phyloP scores from a whole-genome alignment of 352 stramenopile genomes.

The Phytophthora macrochlamydospora region DNA sequence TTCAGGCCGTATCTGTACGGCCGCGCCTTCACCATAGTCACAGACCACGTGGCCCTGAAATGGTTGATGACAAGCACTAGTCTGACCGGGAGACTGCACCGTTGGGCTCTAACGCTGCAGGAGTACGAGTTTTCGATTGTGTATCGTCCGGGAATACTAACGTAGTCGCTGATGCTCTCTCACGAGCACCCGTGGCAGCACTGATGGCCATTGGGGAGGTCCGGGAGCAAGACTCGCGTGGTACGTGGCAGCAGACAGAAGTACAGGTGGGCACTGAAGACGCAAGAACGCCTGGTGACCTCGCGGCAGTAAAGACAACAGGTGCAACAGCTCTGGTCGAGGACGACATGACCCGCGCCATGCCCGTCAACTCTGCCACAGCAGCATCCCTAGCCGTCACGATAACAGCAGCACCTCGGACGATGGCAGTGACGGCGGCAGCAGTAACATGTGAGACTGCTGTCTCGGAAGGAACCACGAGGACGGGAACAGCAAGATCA shows the following conservation, averaged over 20 bases:
- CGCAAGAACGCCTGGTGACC: too few relatives aligned
- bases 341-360: too few relatives aligned
- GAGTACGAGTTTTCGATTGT: neutral
- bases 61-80: neutral
- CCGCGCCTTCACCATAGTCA: neutral
- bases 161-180: neutral
- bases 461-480: too few relatives aligned
- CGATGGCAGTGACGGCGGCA: too few relatives aligned
- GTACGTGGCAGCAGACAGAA: neutral
- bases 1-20: neutral
- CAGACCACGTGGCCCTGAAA: neutral
- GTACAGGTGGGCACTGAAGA: too few relatives aligned
- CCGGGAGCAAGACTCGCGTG: neutral
- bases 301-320: too few relatives aligned
- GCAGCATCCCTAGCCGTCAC: too few relatives aligned
- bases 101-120: neutral
- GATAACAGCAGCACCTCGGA: too few relatives aligned
- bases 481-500: too few relatives aligned
- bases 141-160: neutral
- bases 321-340: too few relatives aligned
- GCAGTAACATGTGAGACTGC: too few relatives aligned
- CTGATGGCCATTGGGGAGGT: neutral
- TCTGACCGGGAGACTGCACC: neutral
- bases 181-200: neutral
- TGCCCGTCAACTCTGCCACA: too few relatives aligned